These are phyloP conservation scores for Clathrus columnatus DNA, from an alignment of 768 basidiomycete genomes.

Conservation along the genomic window DNA sequence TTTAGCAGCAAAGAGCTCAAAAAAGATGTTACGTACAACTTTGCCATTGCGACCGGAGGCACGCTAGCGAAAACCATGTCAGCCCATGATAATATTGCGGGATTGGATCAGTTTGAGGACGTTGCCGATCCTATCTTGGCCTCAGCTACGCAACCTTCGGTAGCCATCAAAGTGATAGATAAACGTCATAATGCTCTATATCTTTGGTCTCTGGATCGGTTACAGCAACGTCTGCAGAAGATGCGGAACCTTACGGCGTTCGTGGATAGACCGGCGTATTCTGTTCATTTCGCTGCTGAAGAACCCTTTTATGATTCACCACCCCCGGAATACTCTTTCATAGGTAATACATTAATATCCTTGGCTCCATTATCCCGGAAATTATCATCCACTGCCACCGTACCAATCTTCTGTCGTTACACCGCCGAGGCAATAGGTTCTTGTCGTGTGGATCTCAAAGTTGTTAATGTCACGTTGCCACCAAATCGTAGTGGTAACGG, in stretches of 20 bases:
- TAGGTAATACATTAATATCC: slow-evolving; percentile 80
- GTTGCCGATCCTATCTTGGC: slow-evolving; percentile 76
- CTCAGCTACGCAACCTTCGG: slow-evolving; percentile 68
- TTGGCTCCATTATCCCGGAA: slow-evolving; percentile 73
- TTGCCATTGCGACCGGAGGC: slow-evolving; percentile 79
- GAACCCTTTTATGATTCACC: slow-evolving; percentile 89
- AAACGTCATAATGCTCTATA: slow-evolving; percentile 80
- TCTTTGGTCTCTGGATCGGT: slow-evolving; percentile 82
- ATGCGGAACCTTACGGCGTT: slow-evolving; percentile 92
- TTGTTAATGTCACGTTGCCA: slow-evolving; percentile 60
- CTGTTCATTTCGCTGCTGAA: slow-evolving; percentile 87
- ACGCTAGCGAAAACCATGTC: slow-evolving; percentile 72
- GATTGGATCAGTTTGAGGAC: slow-evolving; percentile 87
- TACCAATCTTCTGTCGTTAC: slow-evolving; percentile 90
- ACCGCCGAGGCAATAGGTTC: slow-evolving; percentile 94
- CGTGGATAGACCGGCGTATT: slow-evolving; percentile 87
- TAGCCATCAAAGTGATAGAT: slow-evolving; percentile 88
- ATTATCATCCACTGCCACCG: slow-evolving; percentile 61
- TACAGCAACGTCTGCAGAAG: slow-evolving; percentile 80
- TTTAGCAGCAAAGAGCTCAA: slow-evolving; percentile 66
- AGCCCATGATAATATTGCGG: slow-evolving; percentile 76
- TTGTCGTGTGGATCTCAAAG: slow-evolving; percentile 78
- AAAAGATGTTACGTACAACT: slow-evolving; percentile 87
- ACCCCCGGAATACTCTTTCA: slow-evolving; percentile 84
- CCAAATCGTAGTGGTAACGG: slow-evolving; percentile 45